Base-by-base conservation (phyloP, 2,329 filamentous ascomycete species). In the Metarhizium brunneum region DNA sequence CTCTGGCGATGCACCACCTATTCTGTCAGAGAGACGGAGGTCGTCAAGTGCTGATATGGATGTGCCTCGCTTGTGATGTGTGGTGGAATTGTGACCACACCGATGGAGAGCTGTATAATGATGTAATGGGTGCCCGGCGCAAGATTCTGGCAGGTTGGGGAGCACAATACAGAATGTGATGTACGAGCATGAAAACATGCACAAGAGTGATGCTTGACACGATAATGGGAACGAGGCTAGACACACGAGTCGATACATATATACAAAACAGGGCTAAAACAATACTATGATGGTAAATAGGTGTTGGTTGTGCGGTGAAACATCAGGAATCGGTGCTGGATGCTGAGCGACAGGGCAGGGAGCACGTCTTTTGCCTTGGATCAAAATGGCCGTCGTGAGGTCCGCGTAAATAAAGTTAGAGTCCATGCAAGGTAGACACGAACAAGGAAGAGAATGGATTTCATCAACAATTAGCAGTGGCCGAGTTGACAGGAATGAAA, bases 41-140 rank as follows among this genome's bases (percentile, higher is more conserved):
- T 73, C 71, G 18, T 69, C 70, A 1, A 69, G 68, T 43, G 61
- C 65, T 25, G 71, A 73, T 20, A 67, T 68, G 35, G 71, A 74
- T 57, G 56, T 72, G 35, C 72, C 72, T 30, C 68, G 72, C 36
- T 57, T 73, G 18, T 73, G 25, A 48, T n/a, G 45, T 7, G 20
- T 11, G 16, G 11, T 45, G n/a, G 7, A 6, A 40, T 10, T 40
- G 14, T 5, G 13, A 16, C 38, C 0, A 5, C 8, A 40, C 8
- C 4, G n/a, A 11, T 6, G 6, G 11, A 18, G 42, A 20, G 16
- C 16, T 45, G 42, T 20, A 45, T 45, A 10, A 45, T 45, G n/a
- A 48, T 2, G 25, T 30, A 20, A 13, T 30, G 45, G 10, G 6
- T 48, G 20, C 43, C n/a, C 43, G 20, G 4, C n/a, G n/a, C 13